These are phyloP conservation scores for Aspergillus niger DNA, from an alignment of 2,329 filamentous ascomycete species.

Conservation along the genomic window DNA sequence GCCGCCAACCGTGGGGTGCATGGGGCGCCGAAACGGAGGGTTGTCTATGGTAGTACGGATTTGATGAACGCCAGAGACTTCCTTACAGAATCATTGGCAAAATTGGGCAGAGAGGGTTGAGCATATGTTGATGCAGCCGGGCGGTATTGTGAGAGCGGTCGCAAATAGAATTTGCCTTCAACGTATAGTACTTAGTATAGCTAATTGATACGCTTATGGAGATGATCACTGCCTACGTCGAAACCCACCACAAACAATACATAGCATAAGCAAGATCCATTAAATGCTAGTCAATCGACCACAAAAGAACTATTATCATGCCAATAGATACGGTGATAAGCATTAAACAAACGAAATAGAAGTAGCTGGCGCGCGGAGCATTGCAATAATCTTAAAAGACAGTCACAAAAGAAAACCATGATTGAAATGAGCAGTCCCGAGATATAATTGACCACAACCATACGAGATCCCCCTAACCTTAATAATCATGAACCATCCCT, in stretches of 20 bases:
- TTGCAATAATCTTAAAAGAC: neutral
- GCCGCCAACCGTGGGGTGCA: slow-evolving; percentile 32
- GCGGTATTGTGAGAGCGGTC: neutral
- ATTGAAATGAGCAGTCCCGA: neutral
- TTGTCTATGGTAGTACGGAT: slow-evolving; percentile 93
- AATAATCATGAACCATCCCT: neutral
- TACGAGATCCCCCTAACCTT: neutral
- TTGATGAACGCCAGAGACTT: slow-evolving; percentile 65
- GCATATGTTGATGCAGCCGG: neutral
- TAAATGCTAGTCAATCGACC: neutral
- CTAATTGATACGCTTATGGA: slow-evolving; percentile 1
- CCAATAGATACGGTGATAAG: neutral
- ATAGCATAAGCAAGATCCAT: neutral
- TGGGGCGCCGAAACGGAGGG: slow-evolving; percentile 68
- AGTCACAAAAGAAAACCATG: neutral
- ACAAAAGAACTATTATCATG: neutral
- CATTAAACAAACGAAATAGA: neutral
- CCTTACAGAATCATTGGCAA: slow-evolving; percentile 57
- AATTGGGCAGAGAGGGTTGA: slow-evolving; percentile 58
- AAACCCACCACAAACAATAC: neutral
- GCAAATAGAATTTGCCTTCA: slow-evolving; percentile 13
- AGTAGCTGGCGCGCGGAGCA: neutral
- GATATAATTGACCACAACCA: neutral
- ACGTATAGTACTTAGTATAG: slow-evolving; percentile 5
- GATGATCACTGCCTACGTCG: neutral